Evolutionary conservation across 2,329 filamentous ascomycete species (phyloP).

Genomic region (Ophiostoma sp.): DNA sequence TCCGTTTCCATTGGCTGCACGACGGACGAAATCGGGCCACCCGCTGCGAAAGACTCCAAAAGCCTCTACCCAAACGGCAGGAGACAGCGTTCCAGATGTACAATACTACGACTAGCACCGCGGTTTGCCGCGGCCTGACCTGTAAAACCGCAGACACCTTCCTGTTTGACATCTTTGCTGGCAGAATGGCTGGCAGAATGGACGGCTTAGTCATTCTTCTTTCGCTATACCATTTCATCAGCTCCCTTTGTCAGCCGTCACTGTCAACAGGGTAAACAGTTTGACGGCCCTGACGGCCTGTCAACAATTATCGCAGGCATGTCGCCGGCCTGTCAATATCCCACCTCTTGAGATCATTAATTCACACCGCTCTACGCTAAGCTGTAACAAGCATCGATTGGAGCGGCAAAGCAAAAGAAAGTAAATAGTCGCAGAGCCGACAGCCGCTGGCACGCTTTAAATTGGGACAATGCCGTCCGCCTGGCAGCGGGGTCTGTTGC

Average conservation of each 20-base stretch:
- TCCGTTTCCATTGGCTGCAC: constrained; percentile 21
- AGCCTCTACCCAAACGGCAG: not conserved
- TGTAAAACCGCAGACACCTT: constrained; percentile 9
- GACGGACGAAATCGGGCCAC: constrained; percentile 28
- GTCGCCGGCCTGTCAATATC: not conserved
- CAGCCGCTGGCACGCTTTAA: not conserved
- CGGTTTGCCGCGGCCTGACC: constrained; percentile 5
- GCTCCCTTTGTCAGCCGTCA: not conserved
- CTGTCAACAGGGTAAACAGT: not conserved
- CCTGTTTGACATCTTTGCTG: not conserved
- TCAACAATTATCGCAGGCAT: not conserved
- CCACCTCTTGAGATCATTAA: not conserved
- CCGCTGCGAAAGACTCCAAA: not conserved
- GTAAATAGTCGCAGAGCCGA: not conserved
- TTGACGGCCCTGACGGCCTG: not conserved
- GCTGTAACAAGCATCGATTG: not conserved
- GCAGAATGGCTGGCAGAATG: too few relatives aligned
- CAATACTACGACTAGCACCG: not conserved
- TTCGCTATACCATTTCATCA: not conserved
- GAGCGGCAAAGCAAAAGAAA: not conserved
- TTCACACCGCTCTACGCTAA: not conserved
- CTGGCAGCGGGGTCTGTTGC: not conserved
- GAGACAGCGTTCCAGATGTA: not conserved
- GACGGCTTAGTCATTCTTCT: not conserved
- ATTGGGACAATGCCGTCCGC: constrained; percentile 1